These are phyloP conservation scores for Kwoniella dendrophila DNA, from an alignment of 768 basidiomycete species.

Conservation along the genomic window DNA sequence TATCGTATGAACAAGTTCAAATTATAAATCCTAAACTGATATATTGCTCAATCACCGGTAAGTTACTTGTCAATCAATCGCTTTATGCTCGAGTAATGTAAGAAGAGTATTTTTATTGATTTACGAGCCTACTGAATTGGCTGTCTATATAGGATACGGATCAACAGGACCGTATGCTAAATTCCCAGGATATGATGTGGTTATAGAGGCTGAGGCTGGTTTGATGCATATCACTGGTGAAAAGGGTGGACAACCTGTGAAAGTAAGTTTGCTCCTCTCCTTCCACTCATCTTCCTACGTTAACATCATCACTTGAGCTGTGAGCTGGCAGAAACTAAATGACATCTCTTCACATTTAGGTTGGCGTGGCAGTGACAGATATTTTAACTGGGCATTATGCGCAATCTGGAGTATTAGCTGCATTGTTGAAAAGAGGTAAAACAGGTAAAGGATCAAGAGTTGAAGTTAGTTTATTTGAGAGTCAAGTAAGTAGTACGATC, in stretches of 20 bases:
- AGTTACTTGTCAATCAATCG: constrained; percentile 29
- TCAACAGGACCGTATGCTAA: constrained; percentile 86
- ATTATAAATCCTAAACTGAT: constrained; percentile 77
- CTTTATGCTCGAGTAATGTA: no score
- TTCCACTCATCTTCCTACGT: no score
- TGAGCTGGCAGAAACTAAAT: background rate
- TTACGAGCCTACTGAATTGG: background rate
- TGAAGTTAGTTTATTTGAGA: constrained; percentile 89
- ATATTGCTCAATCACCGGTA: constrained; percentile 87
- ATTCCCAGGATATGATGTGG: constrained; percentile 84
- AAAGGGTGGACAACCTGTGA: constrained; percentile 77
- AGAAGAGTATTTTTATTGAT: no score
- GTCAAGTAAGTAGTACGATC: constrained; percentile 64
- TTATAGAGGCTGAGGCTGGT: constrained; percentile 87
- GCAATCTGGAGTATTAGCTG: constrained; percentile 91
- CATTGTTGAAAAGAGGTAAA: constrained; percentile 73
- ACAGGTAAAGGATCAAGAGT: constrained; percentile 89
- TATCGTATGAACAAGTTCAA: constrained; percentile 80
- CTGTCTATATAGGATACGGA: constrained; percentile 74
- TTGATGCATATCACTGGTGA: constrained; percentile 96
- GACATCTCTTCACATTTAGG: constrained; percentile 55
- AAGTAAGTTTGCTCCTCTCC: constrained; percentile 53
- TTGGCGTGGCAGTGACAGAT: constrained; percentile 93
- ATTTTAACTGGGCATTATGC: constrained; percentile 78
- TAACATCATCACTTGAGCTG: no score